phyloP scores from a whole-genome alignment of 1,139 yeast species.

The Hyphopichia khmerensis region DNA sequence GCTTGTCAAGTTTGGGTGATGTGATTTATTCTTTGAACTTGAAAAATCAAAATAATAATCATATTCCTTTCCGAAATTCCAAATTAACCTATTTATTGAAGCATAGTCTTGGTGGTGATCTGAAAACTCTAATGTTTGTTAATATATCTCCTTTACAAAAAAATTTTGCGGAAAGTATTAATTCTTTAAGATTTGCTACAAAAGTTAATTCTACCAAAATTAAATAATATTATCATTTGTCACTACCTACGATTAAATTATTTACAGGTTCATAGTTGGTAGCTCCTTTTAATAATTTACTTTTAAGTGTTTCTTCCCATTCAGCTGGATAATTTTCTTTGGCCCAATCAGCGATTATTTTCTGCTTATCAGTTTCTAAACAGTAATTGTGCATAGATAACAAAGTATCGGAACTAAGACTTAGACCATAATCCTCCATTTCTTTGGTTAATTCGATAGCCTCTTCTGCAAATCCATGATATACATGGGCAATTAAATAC shows the following conservation, averaged over 20 bases:
- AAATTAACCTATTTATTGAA: constrained; percentile 79
- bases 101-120: constrained; percentile 79
- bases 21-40: constrained; percentile 75
- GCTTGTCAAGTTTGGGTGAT: constrained; percentile 86
- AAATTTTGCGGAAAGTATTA: constrained; percentile 74
- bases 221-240: not conserved
- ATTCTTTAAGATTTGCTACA: constrained; percentile 86
- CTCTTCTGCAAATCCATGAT: constrained; percentile 59
- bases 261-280: constrained; percentile 32
- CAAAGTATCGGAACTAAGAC: constrained; percentile 50
- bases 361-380: constrained; percentile 46
- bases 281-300: constrained; percentile 40
- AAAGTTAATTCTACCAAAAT: constrained; percentile 61
- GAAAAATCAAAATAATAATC: constrained; percentile 38
- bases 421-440: constrained; percentile 53
- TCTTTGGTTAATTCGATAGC: constrained; percentile 55
- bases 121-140: constrained; percentile 93
- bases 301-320: constrained; percentile 47
- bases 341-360: constrained; percentile 56
- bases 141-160: constrained; percentile 69
- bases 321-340: constrained; percentile 31
- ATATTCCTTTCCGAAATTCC: constrained; percentile 56
- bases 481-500: constrained; percentile 71
- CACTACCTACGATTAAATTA: constrained; percentile 13
- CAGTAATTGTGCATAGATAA: constrained; percentile 64